A percentile compares a stretch with the other conserved stretches of the same genome.
These are phyloP conservation scores for Willaertia magna DNA, from an alignment of 208 protist genomes.

Conservation along the genomic window DNA sequence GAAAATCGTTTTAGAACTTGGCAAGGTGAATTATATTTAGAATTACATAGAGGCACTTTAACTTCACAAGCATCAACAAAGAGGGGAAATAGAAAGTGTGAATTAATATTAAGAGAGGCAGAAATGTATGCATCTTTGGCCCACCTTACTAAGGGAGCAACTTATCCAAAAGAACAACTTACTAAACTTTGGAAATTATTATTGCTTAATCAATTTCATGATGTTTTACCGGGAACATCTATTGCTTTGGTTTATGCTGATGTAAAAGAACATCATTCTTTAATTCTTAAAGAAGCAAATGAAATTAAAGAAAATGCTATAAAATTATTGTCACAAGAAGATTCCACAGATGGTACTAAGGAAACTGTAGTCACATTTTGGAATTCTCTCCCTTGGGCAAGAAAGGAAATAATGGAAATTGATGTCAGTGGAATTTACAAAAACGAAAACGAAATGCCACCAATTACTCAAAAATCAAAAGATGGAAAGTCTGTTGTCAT, in stretches of 20 bases:
- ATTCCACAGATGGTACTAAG: neutral
- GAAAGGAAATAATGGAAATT: constrained; percentile 5
- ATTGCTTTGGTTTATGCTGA: constrained; percentile 27
- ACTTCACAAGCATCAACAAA: constrained; percentile 32
- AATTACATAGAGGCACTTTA: constrained; percentile 35
- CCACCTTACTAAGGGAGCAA: neutral
- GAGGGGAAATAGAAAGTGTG: constrained; percentile 31
- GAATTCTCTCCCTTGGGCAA: constrained; percentile 5
- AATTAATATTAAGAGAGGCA: constrained; percentile 32
- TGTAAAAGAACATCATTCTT: constrained; percentile 2
- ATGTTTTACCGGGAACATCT: constrained; percentile 35
- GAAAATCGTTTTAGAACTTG: constrained; percentile 26
- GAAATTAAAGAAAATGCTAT: neutral
- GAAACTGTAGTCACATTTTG: neutral
- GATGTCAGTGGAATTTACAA: too few relatives aligned
- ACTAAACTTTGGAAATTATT: constrained; percentile 37
- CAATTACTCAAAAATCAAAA: neutral
- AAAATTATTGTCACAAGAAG: neutral
- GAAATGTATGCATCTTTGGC: constrained; percentile 22
- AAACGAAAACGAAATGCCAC: too few relatives aligned
- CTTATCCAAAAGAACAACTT: constrained; percentile 1
- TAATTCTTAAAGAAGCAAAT: neutral
- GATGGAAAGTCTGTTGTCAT: neutral
- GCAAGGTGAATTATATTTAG: constrained; percentile 43
- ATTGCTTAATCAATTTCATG: constrained; percentile 36